Evolutionary conservation across 768 basidiomycete species (phyloP).

Genomic region (Lactarius pseudohatsudake): DNA sequence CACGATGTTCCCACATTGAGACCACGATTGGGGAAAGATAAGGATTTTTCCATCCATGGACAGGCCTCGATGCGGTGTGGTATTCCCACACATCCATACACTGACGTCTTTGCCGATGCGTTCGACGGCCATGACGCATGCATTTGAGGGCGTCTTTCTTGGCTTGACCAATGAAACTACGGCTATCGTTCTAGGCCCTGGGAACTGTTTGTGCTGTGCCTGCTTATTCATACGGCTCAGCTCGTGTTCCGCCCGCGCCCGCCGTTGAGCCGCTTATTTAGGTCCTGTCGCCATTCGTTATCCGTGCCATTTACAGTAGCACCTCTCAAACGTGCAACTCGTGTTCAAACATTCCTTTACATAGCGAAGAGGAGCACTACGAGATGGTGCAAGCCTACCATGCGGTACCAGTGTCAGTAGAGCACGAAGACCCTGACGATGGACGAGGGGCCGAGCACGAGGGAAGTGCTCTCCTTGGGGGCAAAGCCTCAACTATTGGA

Average conservation of each 20-base stretch:
- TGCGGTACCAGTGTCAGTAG: constrained; percentile 41
- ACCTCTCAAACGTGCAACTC: background rate
- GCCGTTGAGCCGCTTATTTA: constrained; percentile 1
- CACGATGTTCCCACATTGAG: background rate
- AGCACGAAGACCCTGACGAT: constrained; percentile 31
- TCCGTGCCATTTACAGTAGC: background rate
- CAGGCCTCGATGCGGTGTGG: background rate
- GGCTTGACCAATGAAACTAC: background rate
- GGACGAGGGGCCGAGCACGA: constrained; percentile 46
- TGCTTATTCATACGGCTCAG: background rate
- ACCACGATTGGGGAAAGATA: background rate
- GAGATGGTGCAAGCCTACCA: constrained; percentile 76
- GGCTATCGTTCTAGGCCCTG: background rate
- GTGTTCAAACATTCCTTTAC: constrained; percentile 9
- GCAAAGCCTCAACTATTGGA: constrained; percentile 36
- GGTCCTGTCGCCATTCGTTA: background rate
- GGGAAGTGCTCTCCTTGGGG: constrained; percentile 58
- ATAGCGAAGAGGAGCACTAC: constrained; percentile 36
- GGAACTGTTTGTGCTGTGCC: background rate
- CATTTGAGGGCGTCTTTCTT: background rate
- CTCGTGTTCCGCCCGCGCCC: background rate
- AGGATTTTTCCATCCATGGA: background rate
- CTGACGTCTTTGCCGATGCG: background rate
- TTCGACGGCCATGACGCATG: background rate
- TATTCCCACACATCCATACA: background rate